Base-by-base conservation (phyloP, 345 rosid species). In the Citrus inodora region DNA sequence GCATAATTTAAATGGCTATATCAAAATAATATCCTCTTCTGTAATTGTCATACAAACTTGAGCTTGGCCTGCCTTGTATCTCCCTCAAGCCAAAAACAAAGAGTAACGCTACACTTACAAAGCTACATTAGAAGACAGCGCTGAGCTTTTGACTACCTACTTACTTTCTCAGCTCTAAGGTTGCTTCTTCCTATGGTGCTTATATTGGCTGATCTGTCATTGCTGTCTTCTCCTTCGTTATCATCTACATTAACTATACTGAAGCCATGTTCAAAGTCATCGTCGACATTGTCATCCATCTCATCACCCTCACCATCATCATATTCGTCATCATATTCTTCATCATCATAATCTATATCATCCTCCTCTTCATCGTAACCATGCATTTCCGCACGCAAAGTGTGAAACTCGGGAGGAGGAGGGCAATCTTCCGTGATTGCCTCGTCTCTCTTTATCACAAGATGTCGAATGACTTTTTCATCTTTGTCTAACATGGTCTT, bases 401-500 rank as follows among this genome's bases (percentile, higher is more conserved):
- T 83, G 84, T 85, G 90, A 87, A 90, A 93, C 75, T 95, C 98
- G 0, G 91, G 98, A 32, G 99, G 99, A 28, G 99, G 98, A 32
- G 95, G 95, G 56, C 93, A 89, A 78, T 90, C 91, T 77, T 87
- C 87, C 0, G 94, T 92, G 76, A 91, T 86, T 14, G 96, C 98
- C 82, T 92, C 73, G 33, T 95, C 93, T 66, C 87, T 88, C 88
- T 93, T 95, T 68, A 93, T 92, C 80, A 92, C 97, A 22, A 95
- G 92, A 87, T 93, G 98, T 55, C 99, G 88, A 65, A 95, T 90
- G 78, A 95, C 92, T 80, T 94, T 90, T 77, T 91, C 98, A 10
- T 95, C 99, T 76, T 79, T 72, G 88, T 92, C 99, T 77, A 95
- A 74, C 93, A 93, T 71, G 76, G 76, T 82, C 84, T 93, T 95